Conservation (phyloP, 768 basidiomycete genomes). For the Termitomyces sp. region DNA sequence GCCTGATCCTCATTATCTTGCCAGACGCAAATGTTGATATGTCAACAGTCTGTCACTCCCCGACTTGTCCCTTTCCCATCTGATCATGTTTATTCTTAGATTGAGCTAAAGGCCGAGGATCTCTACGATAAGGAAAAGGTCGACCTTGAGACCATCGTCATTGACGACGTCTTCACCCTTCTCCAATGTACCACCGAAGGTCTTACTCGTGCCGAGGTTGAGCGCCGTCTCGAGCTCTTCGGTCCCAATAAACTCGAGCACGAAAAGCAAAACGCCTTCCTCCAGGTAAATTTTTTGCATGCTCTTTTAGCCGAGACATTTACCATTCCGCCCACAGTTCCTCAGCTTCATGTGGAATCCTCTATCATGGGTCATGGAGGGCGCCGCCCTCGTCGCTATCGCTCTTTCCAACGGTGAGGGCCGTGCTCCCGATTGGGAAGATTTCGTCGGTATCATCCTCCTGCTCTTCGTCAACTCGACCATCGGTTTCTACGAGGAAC, state of each 20-base stretch:
- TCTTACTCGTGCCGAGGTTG: conserved; percentile 69
- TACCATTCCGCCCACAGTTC: conserved; percentile 45
- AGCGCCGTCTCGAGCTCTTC: conserved; percentile 84
- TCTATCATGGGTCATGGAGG: conserved; percentile 99
- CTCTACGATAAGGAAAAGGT: conserved; percentile 99
- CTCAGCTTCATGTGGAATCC: conserved; percentile 99
- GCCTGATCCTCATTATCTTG: conserved; percentile 5
- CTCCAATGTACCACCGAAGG: conserved; percentile 87
- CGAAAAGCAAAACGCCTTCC: conserved; percentile 87
- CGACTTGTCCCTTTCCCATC: not conserved
- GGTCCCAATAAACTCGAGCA: conserved; percentile 93
- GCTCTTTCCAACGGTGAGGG: conserved; percentile 90
- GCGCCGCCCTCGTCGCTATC: conserved; percentile 90
- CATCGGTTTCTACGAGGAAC: conserved; percentile 98
- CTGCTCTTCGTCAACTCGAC: conserved; percentile 91
- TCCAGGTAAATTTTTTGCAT: conserved; percentile 52
- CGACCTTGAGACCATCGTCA: conserved; percentile 93
- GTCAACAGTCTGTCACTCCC: conserved; percentile 34
- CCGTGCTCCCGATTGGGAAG: conserved; percentile 90
- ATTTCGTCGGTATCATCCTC: conserved; percentile 94
- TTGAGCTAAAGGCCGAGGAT: conserved; percentile 89
- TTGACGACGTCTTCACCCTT: conserved; percentile 95
- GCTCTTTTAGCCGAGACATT: not conserved
- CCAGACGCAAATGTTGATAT: conserved; percentile 86
- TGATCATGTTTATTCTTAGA: conserved; percentile 28